Evolutionary conservation across 129 eudicot species (phyloP).

Genomic region (Calendula officinalis): DNA sequence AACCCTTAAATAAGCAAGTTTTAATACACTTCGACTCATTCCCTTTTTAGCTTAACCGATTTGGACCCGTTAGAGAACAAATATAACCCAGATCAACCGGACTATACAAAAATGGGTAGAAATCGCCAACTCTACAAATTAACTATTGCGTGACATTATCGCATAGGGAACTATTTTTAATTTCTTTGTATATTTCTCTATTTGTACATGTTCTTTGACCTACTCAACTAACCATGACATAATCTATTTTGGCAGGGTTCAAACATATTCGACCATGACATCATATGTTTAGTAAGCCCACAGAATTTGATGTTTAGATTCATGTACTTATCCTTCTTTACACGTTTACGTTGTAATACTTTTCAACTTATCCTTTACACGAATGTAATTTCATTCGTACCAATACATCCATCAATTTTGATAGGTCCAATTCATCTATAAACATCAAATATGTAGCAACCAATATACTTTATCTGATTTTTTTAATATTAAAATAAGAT

Average conservation of each 20-base stretch:
- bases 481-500: background rate
- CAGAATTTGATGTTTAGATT: background rate
- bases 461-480: background rate
- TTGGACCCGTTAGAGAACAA: too few species aligned
- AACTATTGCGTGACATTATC: too few species aligned
- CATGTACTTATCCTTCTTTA: background rate
- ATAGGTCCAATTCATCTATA: background rate
- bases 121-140: too few species aligned
- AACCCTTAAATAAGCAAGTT: too few species aligned
- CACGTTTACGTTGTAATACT: background rate
- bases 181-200: too few species aligned
- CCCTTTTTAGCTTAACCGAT: too few species aligned
- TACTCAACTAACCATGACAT: background rate
- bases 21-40: too few species aligned
- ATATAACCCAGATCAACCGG: too few species aligned
- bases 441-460: background rate
- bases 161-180: too few species aligned
- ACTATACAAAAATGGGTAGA: too few species aligned
- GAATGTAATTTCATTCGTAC: background rate
- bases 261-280: conserved; percentile 12
- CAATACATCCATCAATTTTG: conserved; percentile 10
- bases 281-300: conserved; percentile 8
- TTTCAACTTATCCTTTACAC: background rate
- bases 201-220: background rate
- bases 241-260: conserved; percentile 23